A percentile compares a stretch with the other conserved stretches of the same genome.
phyloP scores from a whole-genome alignment of 2,329 filamentous ascomycete species.

The Aspergillus bombycis region DNA sequence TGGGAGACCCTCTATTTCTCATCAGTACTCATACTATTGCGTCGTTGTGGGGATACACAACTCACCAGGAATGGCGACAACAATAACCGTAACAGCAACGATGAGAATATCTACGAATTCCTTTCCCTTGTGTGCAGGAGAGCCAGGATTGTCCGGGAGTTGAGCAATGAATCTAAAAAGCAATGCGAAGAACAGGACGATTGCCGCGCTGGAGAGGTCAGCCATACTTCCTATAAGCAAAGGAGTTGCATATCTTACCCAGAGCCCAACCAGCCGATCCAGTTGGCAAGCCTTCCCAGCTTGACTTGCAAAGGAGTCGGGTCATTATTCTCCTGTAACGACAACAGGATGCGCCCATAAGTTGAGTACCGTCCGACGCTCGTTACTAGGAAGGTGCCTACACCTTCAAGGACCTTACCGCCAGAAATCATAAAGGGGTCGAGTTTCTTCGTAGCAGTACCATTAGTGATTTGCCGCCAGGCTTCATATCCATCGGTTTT shows the following conservation, averaged over 20 bases:
- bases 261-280: constrained; percentile 77
- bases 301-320: constrained; percentile 78
- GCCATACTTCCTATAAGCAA: constrained; percentile 11
- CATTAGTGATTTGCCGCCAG: constrained; percentile 58
- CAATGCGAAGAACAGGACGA: constrained; percentile 80
- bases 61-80: constrained; percentile 70
- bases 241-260: constrained; percentile 42
- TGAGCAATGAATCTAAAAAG: constrained; percentile 82
- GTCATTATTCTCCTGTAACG: constrained; percentile 72
- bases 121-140: constrained; percentile 75
- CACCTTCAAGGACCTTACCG: constrained; percentile 74
- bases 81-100: constrained; percentile 76
- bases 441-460: constrained; percentile 57
- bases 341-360: constrained; percentile 75
- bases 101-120: constrained; percentile 76
- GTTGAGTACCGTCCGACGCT: constrained; percentile 74
- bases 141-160: constrained; percentile 57
- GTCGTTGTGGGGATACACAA: not conserved
- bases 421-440: constrained; percentile 82
- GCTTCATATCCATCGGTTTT: constrained; percentile 66
- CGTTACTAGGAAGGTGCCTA: constrained; percentile 74
- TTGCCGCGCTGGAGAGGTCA: constrained; percentile 56
- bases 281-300: constrained; percentile 73
- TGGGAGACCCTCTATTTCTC: constrained; percentile 67
- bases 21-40: constrained; percentile 14